Evolutionary conservation across 345 rosid genomes (phyloP).

Genomic region (Geranium rotundifolium): DNA sequence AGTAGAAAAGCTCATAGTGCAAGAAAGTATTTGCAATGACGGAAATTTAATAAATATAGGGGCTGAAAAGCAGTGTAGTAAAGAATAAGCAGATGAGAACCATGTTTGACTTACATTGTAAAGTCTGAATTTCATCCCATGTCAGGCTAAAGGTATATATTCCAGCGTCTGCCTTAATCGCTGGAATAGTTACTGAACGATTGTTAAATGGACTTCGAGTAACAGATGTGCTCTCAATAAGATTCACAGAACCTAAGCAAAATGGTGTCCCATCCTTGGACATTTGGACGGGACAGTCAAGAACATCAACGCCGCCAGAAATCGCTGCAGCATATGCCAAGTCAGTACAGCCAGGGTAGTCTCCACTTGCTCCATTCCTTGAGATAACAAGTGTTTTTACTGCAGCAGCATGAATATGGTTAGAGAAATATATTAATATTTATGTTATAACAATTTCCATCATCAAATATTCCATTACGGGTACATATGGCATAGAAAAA

Average conservation of each 20-base stretch:
- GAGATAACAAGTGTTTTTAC: constrained; percentile 49
- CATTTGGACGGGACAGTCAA: constrained; percentile 82
- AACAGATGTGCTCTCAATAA: constrained; percentile 33
- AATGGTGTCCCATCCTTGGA: constrained; percentile 61
- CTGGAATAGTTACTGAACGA: constrained; percentile 30
- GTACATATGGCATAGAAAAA: not conserved
- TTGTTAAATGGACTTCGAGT: constrained; percentile 31
- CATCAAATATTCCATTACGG: not conserved
- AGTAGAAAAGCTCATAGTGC: not conserved
- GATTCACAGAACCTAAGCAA: constrained; percentile 56
- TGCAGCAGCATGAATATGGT: constrained; percentile 20
- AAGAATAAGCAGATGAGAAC: constrained; percentile 7
- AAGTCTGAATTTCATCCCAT: constrained; percentile 52
- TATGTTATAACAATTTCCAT: not conserved
- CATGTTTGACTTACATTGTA: constrained; percentile 47
- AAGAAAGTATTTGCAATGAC: not conserved
- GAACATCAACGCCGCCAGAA: constrained; percentile 54
- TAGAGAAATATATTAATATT: constrained; percentile 3
- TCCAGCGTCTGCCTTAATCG: constrained; percentile 21
- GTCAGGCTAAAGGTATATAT: constrained; percentile 55
- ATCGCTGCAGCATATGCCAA: constrained; percentile 67
- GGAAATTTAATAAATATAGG: not conserved
- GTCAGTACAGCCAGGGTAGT: constrained; percentile 77
- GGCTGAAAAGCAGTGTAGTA: not conserved
- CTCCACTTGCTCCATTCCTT: constrained; percentile 83